These are phyloP conservation scores for Suhomyces bribrorum DNA, from an alignment of 1,139 yeast genomes.

Conservation along the genomic window DNA sequence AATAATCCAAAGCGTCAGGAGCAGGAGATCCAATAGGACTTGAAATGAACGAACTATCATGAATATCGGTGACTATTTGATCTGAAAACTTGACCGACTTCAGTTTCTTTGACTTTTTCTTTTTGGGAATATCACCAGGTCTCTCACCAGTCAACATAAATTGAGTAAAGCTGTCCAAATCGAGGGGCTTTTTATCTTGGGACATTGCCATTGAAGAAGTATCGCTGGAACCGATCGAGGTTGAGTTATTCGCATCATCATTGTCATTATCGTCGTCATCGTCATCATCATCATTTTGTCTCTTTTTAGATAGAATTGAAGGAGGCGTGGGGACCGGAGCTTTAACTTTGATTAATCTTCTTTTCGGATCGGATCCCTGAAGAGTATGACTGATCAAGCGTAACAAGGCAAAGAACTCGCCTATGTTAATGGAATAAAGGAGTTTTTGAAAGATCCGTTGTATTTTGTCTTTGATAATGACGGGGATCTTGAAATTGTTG, in stretches of 20 bases:
- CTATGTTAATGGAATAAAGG: constrained; percentile 57
- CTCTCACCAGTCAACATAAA: constrained; percentile 72
- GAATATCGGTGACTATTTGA: constrained; percentile 51
- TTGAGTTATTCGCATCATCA: constrained; percentile 18
- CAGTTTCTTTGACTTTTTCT: constrained; percentile 36
- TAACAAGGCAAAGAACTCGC: constrained; percentile 73
- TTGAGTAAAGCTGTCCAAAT: constrained; percentile 73
- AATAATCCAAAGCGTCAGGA: constrained; percentile 43
- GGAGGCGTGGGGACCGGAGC: constrained; percentile 70
- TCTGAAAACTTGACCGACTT: constrained; percentile 75
- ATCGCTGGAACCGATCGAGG: constrained; percentile 15
- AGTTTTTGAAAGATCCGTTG: constrained; percentile 53
- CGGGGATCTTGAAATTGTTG: constrained; percentile 57
- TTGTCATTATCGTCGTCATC: constrained; percentile 35
- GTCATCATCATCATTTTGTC: constrained; percentile 45
- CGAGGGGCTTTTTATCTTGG: constrained; percentile 41
- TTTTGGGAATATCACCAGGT: constrained; percentile 45
- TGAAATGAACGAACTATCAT: constrained; percentile 26
- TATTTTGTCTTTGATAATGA: constrained; percentile 44
- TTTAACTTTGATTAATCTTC: constrained; percentile 49
- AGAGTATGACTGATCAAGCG: constrained; percentile 63
- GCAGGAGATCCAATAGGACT: constrained; percentile 30
- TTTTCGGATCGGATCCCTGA: constrained; percentile 47
- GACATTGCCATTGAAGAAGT: constrained; percentile 1
- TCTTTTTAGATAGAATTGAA: constrained; percentile 60